Evolutionary conservation across 768 basidiomycete species (phyloP).

Genomic region (Tylopilus felleus): DNA sequence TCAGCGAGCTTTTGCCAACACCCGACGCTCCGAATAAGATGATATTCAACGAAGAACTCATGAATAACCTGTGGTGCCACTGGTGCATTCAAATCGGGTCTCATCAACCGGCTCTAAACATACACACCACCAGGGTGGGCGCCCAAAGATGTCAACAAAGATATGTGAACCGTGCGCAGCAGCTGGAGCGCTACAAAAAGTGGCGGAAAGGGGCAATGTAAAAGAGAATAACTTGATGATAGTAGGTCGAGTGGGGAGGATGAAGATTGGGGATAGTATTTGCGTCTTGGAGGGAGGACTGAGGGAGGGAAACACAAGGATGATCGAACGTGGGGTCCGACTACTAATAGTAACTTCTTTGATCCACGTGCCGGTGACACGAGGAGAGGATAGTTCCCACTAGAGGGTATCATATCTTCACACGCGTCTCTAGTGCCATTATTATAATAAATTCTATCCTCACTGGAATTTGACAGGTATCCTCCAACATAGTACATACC

Average conservation of each 20-base stretch:
- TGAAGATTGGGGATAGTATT: conserved; percentile 5
- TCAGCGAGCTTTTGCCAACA: conserved; percentile 32
- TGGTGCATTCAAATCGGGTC: conserved; percentile 12
- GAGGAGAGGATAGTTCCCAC: too few relatives aligned
- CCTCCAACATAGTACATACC: too few relatives aligned
- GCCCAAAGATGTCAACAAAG: background rate
- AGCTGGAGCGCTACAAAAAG: background rate
- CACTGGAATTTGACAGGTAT: too few relatives aligned
- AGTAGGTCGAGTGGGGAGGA: background rate
- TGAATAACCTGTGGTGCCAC: conserved; percentile 16
- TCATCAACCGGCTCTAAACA: conserved; percentile 3
- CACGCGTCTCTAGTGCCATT: too few relatives aligned
- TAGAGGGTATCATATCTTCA: too few relatives aligned
- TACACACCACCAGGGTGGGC: conserved; percentile 8
- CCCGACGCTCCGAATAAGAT: conserved; percentile 45
- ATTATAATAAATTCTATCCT: too few relatives aligned
- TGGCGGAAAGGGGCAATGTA: background rate
- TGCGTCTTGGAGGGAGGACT: conserved; percentile 15
- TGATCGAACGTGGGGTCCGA: too few relatives aligned
- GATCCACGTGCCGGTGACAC: too few relatives aligned
- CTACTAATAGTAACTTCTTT: too few relatives aligned
- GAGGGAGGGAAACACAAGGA: background rate
- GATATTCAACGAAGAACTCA: conserved; percentile 32
- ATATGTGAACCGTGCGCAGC: background rate
- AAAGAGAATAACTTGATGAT: background rate